Evolutionary conservation across 202 grass and related monocot genomes (phyloP), one percentile per base, ranked within the genome.

Genomic region (Cymbopogon flexuosus): DNA sequence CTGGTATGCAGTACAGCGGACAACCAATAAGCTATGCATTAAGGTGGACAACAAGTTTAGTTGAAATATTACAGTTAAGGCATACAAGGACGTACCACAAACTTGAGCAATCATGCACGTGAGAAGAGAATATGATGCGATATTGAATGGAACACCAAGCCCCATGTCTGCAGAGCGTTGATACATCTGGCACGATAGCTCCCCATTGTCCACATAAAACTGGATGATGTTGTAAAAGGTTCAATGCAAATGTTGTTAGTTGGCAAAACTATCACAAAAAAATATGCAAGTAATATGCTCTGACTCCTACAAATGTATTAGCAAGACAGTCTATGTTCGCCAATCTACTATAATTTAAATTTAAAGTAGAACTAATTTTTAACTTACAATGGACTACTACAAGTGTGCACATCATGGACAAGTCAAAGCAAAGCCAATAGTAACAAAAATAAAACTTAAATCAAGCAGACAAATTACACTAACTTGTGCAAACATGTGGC

Each of bases 121-220:
- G 9, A 97, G 85, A 52, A 97, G 92, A 40, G 94, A 92, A 81
- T 94, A 97, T 0, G 92, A 94, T 10, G 90, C 95, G 31, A 97
- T 97, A 67, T 94, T 93, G 81, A 96, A 96, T 87, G 93, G 90
- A 62, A 98, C 90, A 39, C 92, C 95, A 61, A 98, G 88, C 10
- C 95, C 95, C 90, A 94, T 93, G 33, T 98, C 95, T 42, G 95
- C 95, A 52, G 95, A 98, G 10, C 90, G 87, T 78, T 98, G 92
- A 81, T 98, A 94, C 92, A 98, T 98, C 81, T 94, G 95, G 64
- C 95, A 98, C 15, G 92, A 98, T 74, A 98, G 12, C 70, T 98
- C 95, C 43, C 90, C 90, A 40, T 83, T 91, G 39, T 90, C 88
- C 79, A 97, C 90, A 58, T 89, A 97, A 69, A 93, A 96, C 93